Evolutionary conservation across 305 asterid genomes (phyloP), one percentile per base, ranked within the genome.

Genomic region (Caryopteris hybrid): DNA sequence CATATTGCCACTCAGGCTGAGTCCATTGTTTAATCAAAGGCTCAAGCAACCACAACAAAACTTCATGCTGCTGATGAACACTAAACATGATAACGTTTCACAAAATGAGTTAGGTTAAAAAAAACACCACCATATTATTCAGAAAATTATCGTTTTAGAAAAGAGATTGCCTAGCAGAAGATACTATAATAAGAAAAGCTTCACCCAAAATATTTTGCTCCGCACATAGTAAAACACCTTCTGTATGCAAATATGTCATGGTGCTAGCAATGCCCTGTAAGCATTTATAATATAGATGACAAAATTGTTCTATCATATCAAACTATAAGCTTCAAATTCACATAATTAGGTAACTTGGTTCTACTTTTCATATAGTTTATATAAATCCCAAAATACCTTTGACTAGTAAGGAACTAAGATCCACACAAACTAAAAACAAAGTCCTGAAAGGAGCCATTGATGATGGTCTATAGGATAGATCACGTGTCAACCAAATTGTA

Each of bases 21-120:
- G 81, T 88, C 99, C 99, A 94, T 81, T 94, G 96, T 70, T 83
- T 74, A 76, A 92, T 83, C 83, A 94, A 86, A 71, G 99, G 99
- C 74, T 94, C 99, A 62, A 94, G 99, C 83, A 94, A 74, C 97
- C 97, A 94, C 48, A 71, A 79, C 81, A 91, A 81, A 77, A 89
- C 98, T 76, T 94, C 96, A 58, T 89, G 89, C 78, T 94, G 97
- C 69, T 91, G 98, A 68, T 91, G 96, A 77, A 68, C 85, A 76
- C 99, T 93, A 79, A 69, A 78, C 76, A 73, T 41, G 58, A 74
- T 27, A 61, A 58, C 55, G 71, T 64, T 55, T 73, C 61, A 62
- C 50, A 69, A 10, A 50, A 50, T 54, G 60, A 73, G 56, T 31
- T 52, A 60, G 39, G 66, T 41, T 36, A 54, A 22, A 43, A 62